These are phyloP conservation scores for Alternaria metachromatica DNA, from an alignment of 2,329 filamentous ascomycete species.

Conservation along the genomic window DNA sequence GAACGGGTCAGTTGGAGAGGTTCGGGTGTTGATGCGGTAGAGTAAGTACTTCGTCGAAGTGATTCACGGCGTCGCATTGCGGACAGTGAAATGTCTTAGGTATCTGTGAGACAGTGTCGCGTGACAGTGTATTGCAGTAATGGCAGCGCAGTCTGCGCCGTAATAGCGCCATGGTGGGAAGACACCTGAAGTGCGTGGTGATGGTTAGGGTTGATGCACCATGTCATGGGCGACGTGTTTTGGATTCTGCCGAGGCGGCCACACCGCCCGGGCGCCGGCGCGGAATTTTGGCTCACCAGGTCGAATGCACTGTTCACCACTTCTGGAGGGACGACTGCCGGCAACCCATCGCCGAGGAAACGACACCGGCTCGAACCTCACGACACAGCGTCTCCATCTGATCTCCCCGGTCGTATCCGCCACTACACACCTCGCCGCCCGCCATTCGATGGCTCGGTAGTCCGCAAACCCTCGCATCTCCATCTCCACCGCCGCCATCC, in stretches of 20 bases:
- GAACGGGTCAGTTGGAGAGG: constrained; percentile 24
- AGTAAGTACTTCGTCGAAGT: constrained; percentile 76
- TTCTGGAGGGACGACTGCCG: neutral
- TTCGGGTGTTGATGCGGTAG: neutral
- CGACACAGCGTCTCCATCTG: neutral
- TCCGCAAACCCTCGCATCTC: constrained; percentile 18
- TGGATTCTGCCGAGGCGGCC: constrained; percentile 10
- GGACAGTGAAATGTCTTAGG: constrained; percentile 47
- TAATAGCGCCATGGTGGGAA: constrained; percentile 39
- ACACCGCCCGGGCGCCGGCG: constrained; percentile 24
- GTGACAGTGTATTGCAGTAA: constrained; percentile 40
- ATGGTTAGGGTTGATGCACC: constrained; percentile 3
- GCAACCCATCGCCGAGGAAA: constrained; percentile 1
- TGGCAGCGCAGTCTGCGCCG: constrained; percentile 46
- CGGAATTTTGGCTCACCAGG: constrained; percentile 22
- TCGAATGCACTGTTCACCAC: constrained; percentile 15
- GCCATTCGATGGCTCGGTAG: constrained; percentile 37
- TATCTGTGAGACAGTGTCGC: constrained; percentile 28
- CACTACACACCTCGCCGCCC: neutral
- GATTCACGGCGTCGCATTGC: constrained; percentile 85
- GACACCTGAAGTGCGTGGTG: neutral
- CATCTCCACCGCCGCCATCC: constrained; percentile 58
- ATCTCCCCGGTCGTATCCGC: neutral
- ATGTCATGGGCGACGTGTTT: constrained; percentile 22
- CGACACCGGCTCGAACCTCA: neutral